Evolutionary conservation across 106 monocot genomes (phyloP), one percentile per base, ranked within the genome.

Genomic region (Dioscorea dumetorum): DNA sequence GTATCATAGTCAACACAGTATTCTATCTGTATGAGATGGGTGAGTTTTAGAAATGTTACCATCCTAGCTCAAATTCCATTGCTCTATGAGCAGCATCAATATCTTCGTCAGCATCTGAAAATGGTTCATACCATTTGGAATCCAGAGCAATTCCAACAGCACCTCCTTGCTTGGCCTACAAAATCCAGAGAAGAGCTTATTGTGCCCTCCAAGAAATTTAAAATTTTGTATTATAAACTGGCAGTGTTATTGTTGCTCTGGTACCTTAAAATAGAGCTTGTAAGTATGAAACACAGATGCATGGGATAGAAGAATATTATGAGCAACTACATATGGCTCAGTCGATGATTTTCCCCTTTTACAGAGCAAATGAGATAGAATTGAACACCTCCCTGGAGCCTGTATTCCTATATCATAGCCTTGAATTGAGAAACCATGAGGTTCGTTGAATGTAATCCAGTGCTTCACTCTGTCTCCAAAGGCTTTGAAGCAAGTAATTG

Each of bases 401-500:
- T 91, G 91, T 9, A 91, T 33, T 51, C 91, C 91, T 4, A 49
- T 33, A 69, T 91, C 91, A 41, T 87, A 91, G 0, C 91, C 91
- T 64, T 87, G 72, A 57, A 87, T 65, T 0, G 91, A 61, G 60
- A 82, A 73, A 2, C 77, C 77, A 61, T 84, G 84, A 23, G 91
- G 87, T 59, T 91, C 91, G 33, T 91, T 91, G 61, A 91, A 84
- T 54, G 87, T 91, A 65, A 87, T 91, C 91, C 91, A 91, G 50
- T 87, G 76, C 73, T 87, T 91, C 64, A 91, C 87, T 80, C 91
- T 78, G 67, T 87, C 90, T n/a, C 90, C 90, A 58, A 91, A 91
- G 20, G 73, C 83, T 67, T 84, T 58, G 64, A 87, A 91, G 63
- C 87, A 91, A 7, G 84, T 87, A 19, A 71, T 58, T 5, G 90